These are phyloP conservation scores for Lyophyllum shimeji DNA, from an alignment of 768 basidiomycete species.

Conservation along the genomic window DNA sequence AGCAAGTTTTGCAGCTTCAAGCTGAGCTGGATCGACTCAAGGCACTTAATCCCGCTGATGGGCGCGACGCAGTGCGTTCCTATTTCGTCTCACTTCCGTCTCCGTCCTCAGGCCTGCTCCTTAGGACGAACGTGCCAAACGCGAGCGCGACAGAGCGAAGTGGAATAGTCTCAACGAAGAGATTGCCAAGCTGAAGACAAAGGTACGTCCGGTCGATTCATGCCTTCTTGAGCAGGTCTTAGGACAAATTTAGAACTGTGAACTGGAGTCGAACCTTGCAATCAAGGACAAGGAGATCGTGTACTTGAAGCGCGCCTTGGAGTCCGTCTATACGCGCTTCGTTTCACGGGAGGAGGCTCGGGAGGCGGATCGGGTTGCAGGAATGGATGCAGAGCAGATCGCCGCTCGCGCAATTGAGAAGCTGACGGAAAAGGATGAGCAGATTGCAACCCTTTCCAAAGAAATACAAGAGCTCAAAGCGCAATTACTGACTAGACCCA, in stretches of 20 bases:
- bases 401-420: constrained; percentile 71
- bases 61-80: constrained; percentile 57
- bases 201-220: constrained; percentile 39
- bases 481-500: constrained; percentile 50
- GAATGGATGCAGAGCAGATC: constrained; percentile 67
- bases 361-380: constrained; percentile 43
- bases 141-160: constrained; percentile 73
- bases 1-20: constrained; percentile 74
- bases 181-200: constrained; percentile 65
- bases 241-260: constrained; percentile 44
- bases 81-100: not conserved
- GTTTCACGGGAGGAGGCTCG: constrained; percentile 52
- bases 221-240: not conserved
- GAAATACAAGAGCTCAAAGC: constrained; percentile 52
- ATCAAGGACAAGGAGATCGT: constrained; percentile 71
- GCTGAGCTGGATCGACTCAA: constrained; percentile 67
- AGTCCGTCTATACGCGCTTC: constrained; percentile 85
- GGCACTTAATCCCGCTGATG: constrained; percentile 54
- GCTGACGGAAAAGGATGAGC: constrained; percentile 65
- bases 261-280: constrained; percentile 45
- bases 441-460: constrained; percentile 50
- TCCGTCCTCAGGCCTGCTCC: not conserved
- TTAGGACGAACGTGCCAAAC: constrained; percentile 72
- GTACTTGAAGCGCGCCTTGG: constrained; percentile 82
- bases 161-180: constrained; percentile 76